phyloP scores from a whole-genome alignment of 2,329 filamentous ascomycete genomes.

The Stenocarpella maydis region DNA sequence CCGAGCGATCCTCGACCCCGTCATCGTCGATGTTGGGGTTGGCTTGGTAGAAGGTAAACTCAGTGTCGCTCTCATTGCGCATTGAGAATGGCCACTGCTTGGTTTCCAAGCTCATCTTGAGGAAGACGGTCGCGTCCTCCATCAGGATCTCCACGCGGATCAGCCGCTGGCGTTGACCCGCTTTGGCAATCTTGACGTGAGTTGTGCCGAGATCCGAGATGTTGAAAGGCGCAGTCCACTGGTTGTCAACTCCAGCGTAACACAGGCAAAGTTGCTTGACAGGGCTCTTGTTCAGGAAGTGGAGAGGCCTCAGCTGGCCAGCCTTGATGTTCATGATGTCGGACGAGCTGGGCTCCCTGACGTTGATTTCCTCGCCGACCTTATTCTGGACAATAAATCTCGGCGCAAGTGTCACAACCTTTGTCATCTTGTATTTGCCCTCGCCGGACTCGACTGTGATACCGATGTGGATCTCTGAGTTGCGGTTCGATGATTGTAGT shows the following conservation, averaged over 20 bases:
- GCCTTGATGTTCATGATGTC: constrained; percentile 80
- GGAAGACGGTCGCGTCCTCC: constrained; percentile 92
- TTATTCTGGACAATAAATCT: constrained; percentile 95
- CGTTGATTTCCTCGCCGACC: constrained; percentile 84
- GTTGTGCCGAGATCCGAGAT: constrained; percentile 93
- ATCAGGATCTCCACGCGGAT: constrained; percentile 89
- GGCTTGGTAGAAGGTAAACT: constrained; percentile 96
- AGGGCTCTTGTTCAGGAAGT: constrained; percentile 84
- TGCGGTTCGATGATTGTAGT: constrained; percentile 74
- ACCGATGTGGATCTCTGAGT: constrained; percentile 88
- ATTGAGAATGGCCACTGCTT: constrained; percentile 99
- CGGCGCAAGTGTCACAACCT: constrained; percentile 91
- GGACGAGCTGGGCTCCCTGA: constrained; percentile 91
- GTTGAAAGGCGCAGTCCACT: constrained; percentile 98
- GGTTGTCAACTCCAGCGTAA: constrained; percentile 93
- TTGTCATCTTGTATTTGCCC: constrained; percentile 97
- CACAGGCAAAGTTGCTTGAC: constrained; percentile 92
- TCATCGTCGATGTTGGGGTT: constrained; percentile 94
- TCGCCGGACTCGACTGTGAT: constrained; percentile 89
- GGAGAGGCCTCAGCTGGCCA: constrained; percentile 83
- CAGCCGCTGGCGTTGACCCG: constrained; percentile 86
- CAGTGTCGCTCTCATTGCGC: constrained; percentile 96
- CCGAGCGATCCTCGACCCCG: constrained; percentile 81
- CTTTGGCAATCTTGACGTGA: constrained; percentile 92
- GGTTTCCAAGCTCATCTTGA: constrained; percentile 88